Evolutionary conservation across 176 grass and related monocot species (phyloP).

Genomic region (Oropetium thomaeum): DNA sequence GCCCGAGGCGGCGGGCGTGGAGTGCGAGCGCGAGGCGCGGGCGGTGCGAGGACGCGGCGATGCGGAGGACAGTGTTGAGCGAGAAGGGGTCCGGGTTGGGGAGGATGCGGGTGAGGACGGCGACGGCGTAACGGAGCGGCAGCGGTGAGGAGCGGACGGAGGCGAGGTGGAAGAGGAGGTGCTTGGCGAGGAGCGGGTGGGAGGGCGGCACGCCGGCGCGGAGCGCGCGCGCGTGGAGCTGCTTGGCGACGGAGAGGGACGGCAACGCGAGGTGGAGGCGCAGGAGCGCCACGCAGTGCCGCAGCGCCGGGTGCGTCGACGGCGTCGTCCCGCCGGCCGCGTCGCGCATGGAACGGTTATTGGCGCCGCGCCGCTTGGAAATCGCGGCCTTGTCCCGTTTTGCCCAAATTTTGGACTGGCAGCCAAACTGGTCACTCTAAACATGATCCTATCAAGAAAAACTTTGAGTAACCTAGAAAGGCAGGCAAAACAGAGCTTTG

Average conservation of each 20-base stretch:
- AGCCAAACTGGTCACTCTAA: neutral
- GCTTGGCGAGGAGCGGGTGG: slow-evolving; percentile 70
- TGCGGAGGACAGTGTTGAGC: slow-evolving; percentile 81
- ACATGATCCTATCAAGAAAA: neutral
- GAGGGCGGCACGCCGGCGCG: slow-evolving; percentile 45
- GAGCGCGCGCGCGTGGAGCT: slow-evolving; percentile 73
- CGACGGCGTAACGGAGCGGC: slow-evolving; percentile 52
- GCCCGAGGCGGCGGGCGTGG: slow-evolving; percentile 51
- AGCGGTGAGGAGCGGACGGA: slow-evolving; percentile 44
- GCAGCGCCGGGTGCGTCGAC: slow-evolving; percentile 40
- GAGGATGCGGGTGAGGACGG: slow-evolving; percentile 53
- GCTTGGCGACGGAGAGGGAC: slow-evolving; percentile 46
- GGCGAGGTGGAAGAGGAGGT: slow-evolving; percentile 73
- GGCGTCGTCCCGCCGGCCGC: slow-evolving; percentile 5
- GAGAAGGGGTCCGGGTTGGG: slow-evolving; percentile 48
- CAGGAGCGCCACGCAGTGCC: slow-evolving; percentile 68
- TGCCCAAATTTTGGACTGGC: neutral
- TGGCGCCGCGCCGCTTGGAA: too few species aligned
- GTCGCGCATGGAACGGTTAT: slow-evolving; percentile 23
- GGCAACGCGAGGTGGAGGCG: slow-evolving; percentile 55
- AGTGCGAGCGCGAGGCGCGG: slow-evolving; percentile 58
- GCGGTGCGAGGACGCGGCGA: slow-evolving; percentile 45
- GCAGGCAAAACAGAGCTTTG: neutral
- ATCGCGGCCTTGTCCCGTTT: too few species aligned
- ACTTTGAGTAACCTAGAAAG: neutral